Evolutionary conservation across 1,139 yeast genomes (phyloP), one percentile per base, ranked within the genome.

Genomic region (Taphrina deformans): DNA sequence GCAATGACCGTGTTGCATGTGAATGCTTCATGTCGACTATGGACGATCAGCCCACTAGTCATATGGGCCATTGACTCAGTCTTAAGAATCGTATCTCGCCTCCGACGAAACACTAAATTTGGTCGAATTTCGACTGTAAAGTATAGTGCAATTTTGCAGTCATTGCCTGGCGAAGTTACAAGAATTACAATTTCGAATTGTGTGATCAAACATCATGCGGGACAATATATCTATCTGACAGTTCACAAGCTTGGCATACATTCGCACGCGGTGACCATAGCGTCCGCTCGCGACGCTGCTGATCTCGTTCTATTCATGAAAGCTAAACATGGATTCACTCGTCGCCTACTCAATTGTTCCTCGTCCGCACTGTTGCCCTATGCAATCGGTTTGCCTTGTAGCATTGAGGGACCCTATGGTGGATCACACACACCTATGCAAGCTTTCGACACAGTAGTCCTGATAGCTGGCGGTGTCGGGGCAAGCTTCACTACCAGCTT

Each of bases 361-460:
- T 24, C 48, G 4, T 21, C 24, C 21, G 24, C 18, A 21, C 14
- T 21, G 12, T 35, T 52, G 3, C 61, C 63, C 33, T 18, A 12
- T 12, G 16, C 33, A 10, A 6, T n/a, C 2, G 27, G 33, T 6
- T 27, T 69, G 38, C 69, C 70, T 0, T 71, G 69, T 18, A 27
- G 69, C 3, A 45, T 71, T 27, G 72, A 69, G 24, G 73, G 73
- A 9, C 73, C 73, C 2, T 70, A 70, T 53, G 71, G 71, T 1
- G 70, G 70, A 9, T 3, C 33, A 3, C 51, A 66, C 7, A 59
- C 66, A n/a, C 55, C 62, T 18, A 56, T 59, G 41, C 38, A 52
- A 10, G 61, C 65, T 9, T 70, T 69, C 56, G 68, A 69, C 12
- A 48, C 72, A 3, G 67, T 69, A 12, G 16, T 69, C 27, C 53